phyloP scores from a whole-genome alignment of 2,329 filamentous ascomycete genomes.

The Colletotrichum endophyticum region DNA sequence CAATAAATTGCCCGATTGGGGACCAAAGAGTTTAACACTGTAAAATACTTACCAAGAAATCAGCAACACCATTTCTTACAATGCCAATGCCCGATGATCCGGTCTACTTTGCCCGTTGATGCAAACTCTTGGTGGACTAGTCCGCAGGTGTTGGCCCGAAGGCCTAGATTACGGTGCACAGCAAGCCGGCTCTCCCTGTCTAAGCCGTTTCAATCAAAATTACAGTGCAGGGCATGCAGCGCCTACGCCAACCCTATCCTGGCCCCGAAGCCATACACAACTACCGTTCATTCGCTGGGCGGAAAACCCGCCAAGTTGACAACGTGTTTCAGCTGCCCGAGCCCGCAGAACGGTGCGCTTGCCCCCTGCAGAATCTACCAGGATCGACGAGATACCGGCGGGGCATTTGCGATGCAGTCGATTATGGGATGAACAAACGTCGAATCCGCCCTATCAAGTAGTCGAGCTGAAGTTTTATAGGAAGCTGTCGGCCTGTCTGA shows the following conservation, averaged over 20 bases:
- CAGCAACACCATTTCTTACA: not conserved
- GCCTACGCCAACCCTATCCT: not conserved
- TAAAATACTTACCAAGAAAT: not conserved
- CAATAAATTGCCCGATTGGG: not conserved
- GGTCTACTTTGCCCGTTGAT: slow-evolving; percentile 5
- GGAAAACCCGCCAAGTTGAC: not conserved
- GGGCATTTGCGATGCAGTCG: not conserved
- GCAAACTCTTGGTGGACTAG: not conserved
- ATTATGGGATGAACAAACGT: not conserved
- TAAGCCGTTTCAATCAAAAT: slow-evolving; percentile 6
- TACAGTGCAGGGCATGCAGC: not conserved
- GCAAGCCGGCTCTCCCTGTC: not conserved
- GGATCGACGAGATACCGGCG: not conserved
- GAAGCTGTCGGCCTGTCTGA: not conserved
- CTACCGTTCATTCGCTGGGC: not conserved
- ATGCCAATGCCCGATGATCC: not conserved
- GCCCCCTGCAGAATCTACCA: not conserved
- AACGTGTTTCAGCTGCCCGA: not conserved
- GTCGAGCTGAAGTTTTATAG: not conserved
- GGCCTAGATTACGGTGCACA: not conserved
- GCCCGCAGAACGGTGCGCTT: not conserved
- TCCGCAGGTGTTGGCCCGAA: not conserved
- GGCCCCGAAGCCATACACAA: not conserved
- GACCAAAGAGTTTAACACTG: not conserved
- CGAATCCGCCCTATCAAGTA: not conserved